phyloP scores from a whole-genome alignment of 805 yeast species.

The Metschnikowia rubicola region DNA sequence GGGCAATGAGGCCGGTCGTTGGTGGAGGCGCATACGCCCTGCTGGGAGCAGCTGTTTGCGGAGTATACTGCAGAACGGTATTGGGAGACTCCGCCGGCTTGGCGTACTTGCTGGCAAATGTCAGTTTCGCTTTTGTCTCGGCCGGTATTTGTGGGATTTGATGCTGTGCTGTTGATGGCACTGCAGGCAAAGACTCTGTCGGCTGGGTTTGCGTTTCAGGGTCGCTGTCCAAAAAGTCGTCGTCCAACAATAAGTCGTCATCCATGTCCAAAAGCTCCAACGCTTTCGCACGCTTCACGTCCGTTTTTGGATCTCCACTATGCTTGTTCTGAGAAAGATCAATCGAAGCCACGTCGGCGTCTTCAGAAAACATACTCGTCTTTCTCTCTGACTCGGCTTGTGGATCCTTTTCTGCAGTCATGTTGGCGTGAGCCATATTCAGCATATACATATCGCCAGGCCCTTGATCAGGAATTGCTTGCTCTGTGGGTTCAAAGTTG shows the following conservation, averaged over 20 bases:
- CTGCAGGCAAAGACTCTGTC: neutral
- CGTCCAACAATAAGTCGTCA: conserved; percentile 31
- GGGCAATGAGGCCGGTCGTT: conserved; percentile 1
- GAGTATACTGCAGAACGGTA: conserved; percentile 1
- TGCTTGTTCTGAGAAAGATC: neutral
- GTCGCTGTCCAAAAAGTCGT: conserved; percentile 37
- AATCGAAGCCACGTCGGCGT: neutral
- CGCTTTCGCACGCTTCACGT: conserved; percentile 9
- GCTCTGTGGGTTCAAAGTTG: no score
- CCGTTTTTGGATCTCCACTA: neutral
- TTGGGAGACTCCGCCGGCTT: conserved; percentile 5
- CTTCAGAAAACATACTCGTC: neutral
- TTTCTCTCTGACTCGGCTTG: no score
- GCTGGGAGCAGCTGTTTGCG: neutral
- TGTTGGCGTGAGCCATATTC: no score
- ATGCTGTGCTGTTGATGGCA: neutral
- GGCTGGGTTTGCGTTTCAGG: neutral
- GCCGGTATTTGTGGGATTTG: neutral
- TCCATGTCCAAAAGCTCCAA: conserved; percentile 23
- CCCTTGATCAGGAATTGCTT: no score
- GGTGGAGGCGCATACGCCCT: conserved; percentile 10
- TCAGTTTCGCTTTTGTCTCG: conserved; percentile 1
- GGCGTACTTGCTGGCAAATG: conserved; percentile 3
- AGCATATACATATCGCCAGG: no score
- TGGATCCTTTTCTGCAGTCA: no score